These are phyloP conservation scores for Amanita fuliginea DNA, from an alignment of 768 basidiomycete species.

Conservation along the genomic window DNA sequence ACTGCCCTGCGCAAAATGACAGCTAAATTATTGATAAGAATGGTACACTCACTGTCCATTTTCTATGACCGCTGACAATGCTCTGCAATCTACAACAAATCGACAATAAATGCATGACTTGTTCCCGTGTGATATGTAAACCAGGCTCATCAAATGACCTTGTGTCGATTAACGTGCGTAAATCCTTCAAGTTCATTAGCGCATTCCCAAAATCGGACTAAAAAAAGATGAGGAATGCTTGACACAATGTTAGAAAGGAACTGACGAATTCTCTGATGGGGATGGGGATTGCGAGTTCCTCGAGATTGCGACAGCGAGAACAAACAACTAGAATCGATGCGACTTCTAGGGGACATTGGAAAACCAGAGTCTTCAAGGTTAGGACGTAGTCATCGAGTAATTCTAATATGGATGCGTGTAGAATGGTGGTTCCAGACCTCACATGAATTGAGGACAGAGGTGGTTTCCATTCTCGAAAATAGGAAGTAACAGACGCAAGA, in stretches of 20 bases:
- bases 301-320: conserved; percentile 30
- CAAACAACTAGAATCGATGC: conserved; percentile 31
- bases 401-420: conserved; percentile 27
- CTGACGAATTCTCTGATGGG: conserved; percentile 38
- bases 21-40: neutral
- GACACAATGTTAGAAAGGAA: neutral
- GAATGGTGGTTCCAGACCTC: conserved; percentile 22
- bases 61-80: conserved; percentile 36
- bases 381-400: conserved; percentile 28
- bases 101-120: conserved; percentile 12
- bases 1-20: neutral
- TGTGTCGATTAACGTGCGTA: conserved; percentile 36
- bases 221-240: neutral
- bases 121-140: conserved; percentile 11
- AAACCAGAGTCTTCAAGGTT: conserved; percentile 31
- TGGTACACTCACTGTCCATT: conserved; percentile 41
- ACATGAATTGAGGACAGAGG: conserved; percentile 29
- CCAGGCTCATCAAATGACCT: neutral
- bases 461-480: conserved; percentile 20
- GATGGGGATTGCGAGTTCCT: conserved; percentile 39
- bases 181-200: conserved; percentile 22
- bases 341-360: conserved; percentile 32
- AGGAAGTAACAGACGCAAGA: conserved; percentile 21
- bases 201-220: conserved; percentile 23
- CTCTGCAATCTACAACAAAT: conserved; percentile 22